Percentiles rank a stretch among this genome's conserved stretches.
Conservation (phyloP, 495 filamentous ascomycete species). For the Melanomma pulvis-pyrius region DNA sequence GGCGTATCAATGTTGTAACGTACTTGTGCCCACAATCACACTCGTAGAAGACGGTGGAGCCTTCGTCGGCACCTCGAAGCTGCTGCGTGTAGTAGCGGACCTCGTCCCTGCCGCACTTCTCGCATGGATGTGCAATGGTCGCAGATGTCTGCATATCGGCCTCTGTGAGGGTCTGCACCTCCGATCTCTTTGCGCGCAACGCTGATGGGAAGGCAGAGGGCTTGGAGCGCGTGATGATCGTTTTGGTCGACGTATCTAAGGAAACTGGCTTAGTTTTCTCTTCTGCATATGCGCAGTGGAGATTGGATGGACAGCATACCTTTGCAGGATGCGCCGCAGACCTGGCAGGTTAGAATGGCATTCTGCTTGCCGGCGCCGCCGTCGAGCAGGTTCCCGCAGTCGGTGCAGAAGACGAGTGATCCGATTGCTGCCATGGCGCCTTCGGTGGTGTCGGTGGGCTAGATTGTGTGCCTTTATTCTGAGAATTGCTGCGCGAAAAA, state of each 20-base stretch:
- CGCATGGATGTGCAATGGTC: conserved; percentile 69
- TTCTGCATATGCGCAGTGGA: background rate
- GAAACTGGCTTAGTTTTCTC: conserved; percentile 12
- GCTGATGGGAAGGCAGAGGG: conserved; percentile 84
- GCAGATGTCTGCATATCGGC: conserved; percentile 79
- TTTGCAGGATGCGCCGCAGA: conserved; percentile 82
- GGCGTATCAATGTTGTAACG: conserved; percentile 37
- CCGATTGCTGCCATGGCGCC: conserved; percentile 78
- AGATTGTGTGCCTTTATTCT: background rate
- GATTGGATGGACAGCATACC: conserved; percentile 52
- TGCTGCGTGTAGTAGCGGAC: conserved; percentile 86
- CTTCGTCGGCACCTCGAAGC: conserved; percentile 91
- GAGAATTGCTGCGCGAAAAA: background rate
- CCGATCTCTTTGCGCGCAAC: conserved; percentile 79
- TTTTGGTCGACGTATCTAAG: conserved; percentile 78
- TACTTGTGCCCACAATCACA: conserved; percentile 84
- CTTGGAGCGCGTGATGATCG: conserved; percentile 80
- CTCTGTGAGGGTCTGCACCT: conserved; percentile 77
- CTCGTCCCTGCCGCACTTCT: conserved; percentile 77
- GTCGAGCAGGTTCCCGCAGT: conserved; percentile 89
- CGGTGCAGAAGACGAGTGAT: conserved; percentile 89
- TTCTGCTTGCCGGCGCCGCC: conserved; percentile 72
- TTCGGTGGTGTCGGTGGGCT: background rate
- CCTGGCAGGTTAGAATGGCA: conserved; percentile 75
- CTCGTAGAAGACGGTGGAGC: conserved; percentile 83